Conservation (phyloP, 1,139 yeast genomes). For the Lodderomyces margitis region DNA sequence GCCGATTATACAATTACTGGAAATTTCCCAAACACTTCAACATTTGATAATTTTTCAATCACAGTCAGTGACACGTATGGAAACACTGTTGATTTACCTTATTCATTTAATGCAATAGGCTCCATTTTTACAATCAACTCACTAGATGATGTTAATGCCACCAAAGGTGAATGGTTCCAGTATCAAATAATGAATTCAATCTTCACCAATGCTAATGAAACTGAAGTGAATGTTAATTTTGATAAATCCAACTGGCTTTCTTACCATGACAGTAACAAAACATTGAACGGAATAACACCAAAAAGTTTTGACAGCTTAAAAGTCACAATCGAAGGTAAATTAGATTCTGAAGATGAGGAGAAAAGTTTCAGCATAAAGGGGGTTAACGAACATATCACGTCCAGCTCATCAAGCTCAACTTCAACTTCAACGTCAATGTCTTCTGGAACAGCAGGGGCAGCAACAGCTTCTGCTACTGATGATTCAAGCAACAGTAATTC, state of each 20-base stretch:
- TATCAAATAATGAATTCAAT: slow-evolving; percentile 51
- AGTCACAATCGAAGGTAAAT: slow-evolving; percentile 54
- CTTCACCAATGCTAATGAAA: slow-evolving; percentile 53
- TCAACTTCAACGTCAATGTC: slow-evolving; percentile 25
- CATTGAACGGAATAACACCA: slow-evolving; percentile 72
- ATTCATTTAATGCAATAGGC: slow-evolving; percentile 46
- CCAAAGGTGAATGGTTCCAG: slow-evolving; percentile 57
- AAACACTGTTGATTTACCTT: slow-evolving; percentile 60
- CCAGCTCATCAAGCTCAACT: slow-evolving; percentile 21
- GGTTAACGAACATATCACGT: slow-evolving; percentile 29
- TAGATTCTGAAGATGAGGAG: slow-evolving; percentile 31
- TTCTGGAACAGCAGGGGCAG: slow-evolving; percentile 23
- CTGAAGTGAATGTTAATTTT: slow-evolving; percentile 48
- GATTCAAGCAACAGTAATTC: slow-evolving; percentile 23
- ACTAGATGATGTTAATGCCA: slow-evolving; percentile 63
- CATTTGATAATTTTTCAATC: slow-evolving; percentile 50
- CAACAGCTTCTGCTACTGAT: slow-evolving; percentile 21
- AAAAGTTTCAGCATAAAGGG: slow-evolving; percentile 59
- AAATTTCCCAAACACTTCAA: slow-evolving; percentile 48
- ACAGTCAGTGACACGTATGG: slow-evolving; percentile 61
- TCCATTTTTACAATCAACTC: slow-evolving; percentile 53
- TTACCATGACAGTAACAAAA: slow-evolving; percentile 56
- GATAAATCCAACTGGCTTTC: slow-evolving; percentile 59
- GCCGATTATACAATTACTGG: slow-evolving; percentile 53
- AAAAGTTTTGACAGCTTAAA: slow-evolving; percentile 46